Conservation (phyloP, 352 stramenopile species). For the Blastocystis sp. region DNA sequence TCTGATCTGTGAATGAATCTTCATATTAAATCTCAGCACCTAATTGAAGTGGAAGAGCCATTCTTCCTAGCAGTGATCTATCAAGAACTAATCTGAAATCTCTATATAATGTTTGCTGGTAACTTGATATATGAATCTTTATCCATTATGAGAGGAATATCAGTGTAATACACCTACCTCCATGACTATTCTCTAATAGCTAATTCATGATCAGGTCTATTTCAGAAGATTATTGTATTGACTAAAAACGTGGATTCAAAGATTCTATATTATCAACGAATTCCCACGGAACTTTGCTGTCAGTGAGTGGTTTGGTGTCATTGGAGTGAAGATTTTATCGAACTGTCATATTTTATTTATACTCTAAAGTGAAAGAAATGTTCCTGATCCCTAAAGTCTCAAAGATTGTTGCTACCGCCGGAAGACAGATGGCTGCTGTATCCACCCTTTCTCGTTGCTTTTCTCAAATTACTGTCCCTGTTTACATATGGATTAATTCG, state of each 20-base stretch:
- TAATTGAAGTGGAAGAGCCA: no score
- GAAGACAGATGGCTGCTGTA: constrained; percentile 1
- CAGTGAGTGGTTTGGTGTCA: neutral
- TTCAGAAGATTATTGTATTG: neutral
- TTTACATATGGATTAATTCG: neutral
- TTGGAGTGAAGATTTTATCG: neutral
- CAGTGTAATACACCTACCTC: neutral
- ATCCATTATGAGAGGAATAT: neutral
- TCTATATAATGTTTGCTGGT: no score
- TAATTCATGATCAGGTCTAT: neutral
- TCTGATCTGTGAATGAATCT: no score
- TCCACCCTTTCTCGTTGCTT: constrained; percentile 15
- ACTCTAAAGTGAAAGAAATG: neutral
- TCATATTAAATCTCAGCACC: no score
- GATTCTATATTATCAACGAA: neutral
- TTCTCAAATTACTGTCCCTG: constrained; percentile 41
- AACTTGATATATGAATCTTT: neutral
- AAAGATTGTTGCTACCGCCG: constrained; percentile 22
- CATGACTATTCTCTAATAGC: neutral
- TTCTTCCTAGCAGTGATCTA: no score
- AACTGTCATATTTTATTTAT: constrained; percentile 11
- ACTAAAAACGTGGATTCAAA: neutral
- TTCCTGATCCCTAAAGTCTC: constrained; percentile 61
- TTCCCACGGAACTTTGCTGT: neutral
- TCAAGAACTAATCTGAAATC: no score